phyloP scores from a whole-genome alignment of 2,329 filamentous ascomycete genomes.

The Colletotrichum australisinense region DNA sequence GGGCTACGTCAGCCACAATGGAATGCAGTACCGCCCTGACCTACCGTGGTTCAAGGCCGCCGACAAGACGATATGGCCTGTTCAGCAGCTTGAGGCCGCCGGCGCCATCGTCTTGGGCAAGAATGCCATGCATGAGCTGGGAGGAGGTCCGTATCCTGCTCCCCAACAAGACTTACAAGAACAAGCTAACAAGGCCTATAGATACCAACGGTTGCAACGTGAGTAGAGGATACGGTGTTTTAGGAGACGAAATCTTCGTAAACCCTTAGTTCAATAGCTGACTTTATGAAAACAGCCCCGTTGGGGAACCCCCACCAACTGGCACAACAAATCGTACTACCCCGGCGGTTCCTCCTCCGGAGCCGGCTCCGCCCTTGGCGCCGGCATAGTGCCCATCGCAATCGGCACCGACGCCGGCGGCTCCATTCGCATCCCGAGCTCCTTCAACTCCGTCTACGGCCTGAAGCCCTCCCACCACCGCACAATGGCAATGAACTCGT shows the following conservation, averaged over 20 bases:
- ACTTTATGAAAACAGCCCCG: conserved; percentile 58
- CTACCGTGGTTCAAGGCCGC: conserved; percentile 61
- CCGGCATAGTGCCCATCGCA: conserved; percentile 79
- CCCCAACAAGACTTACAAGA: background rate
- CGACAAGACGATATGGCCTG: conserved; percentile 75
- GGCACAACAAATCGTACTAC: conserved; percentile 81
- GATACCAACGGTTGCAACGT: conserved; percentile 88
- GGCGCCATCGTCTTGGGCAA: conserved; percentile 83
- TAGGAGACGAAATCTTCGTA: too few species aligned
- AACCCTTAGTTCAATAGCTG: conserved; percentile 40
- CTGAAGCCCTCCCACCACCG: conserved; percentile 84
- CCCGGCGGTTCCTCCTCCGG: conserved; percentile 86
- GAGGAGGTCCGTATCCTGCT: conserved; percentile 64
- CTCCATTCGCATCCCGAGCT: conserved; percentile 78
- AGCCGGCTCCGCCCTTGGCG: conserved; percentile 75
- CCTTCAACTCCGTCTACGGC: conserved; percentile 84
- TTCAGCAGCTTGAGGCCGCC: conserved; percentile 76
- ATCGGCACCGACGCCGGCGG: conserved; percentile 81
- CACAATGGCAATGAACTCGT: conserved; percentile 65
- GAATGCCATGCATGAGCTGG: conserved; percentile 84
- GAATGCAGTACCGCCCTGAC: conserved; percentile 70
- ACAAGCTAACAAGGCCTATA: conserved; percentile 40
- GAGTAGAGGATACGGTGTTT: conserved; percentile 34
- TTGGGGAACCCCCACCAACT: conserved; percentile 82
- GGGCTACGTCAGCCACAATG: conserved; percentile 76